Conservation (phyloP, 768 basidiomycete species). For the Russula sp. region DNA sequence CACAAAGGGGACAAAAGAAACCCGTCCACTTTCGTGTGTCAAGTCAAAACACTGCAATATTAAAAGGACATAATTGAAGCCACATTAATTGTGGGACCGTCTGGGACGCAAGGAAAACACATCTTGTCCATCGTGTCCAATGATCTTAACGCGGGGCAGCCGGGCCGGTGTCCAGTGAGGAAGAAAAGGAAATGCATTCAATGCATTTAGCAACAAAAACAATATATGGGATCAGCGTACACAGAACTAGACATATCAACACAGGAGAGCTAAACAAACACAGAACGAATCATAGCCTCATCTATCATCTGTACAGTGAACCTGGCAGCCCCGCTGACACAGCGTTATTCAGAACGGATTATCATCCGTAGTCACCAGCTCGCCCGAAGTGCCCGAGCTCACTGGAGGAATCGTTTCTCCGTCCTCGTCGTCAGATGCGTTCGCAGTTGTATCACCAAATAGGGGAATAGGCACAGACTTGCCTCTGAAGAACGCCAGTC, state of each 20-base stretch:
- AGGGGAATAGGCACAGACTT: constrained; percentile 56
- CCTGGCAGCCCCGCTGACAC: neutral
- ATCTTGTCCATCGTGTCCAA: too few species aligned
- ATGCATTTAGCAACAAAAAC: constrained; percentile 2
- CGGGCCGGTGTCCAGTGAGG: constrained; percentile 1
- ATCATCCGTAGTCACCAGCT: constrained; percentile 50
- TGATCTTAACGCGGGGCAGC: too few species aligned
- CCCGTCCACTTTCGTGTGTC: too few species aligned
- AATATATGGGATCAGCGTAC: constrained; percentile 6
- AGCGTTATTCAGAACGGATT: constrained; percentile 61
- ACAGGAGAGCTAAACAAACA: constrained; percentile 19
- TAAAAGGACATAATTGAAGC: too few species aligned
- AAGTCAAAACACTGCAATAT: too few species aligned
- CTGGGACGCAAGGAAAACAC: too few species aligned
- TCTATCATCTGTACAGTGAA: constrained; percentile 20
- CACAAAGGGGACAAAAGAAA: neutral
- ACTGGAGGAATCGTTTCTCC: constrained; percentile 43
- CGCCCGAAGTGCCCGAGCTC: constrained; percentile 36
- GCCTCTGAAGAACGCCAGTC: constrained; percentile 41
- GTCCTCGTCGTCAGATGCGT: constrained; percentile 38
- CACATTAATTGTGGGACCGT: too few species aligned
- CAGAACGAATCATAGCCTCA: constrained; percentile 19
- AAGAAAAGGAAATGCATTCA: too few species aligned
- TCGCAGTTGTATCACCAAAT: constrained; percentile 45
- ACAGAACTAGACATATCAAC: constrained; percentile 10